A percentile compares a stretch with the other conserved stretches of the same genome.
Evolutionary conservation across 208 protist genomes (phyloP).

Genomic region (Angomonas deanei): DNA sequence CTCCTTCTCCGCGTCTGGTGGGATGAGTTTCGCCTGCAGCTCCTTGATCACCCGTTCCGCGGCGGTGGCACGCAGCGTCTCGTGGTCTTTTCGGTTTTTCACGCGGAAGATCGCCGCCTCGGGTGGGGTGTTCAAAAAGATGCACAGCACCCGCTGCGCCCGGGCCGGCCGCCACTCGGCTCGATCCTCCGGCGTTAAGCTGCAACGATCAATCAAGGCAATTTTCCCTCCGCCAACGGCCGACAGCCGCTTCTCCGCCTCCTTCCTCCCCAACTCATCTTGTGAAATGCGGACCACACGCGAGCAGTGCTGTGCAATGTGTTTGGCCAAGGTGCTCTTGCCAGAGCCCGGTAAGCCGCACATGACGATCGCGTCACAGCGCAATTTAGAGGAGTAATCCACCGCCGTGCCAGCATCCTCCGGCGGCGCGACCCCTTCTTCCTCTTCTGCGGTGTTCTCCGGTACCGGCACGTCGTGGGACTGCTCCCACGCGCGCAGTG

Average conservation of each 20-base stretch:
- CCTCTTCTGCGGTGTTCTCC: neutral
- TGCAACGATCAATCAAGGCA: slow-evolving; percentile 13
- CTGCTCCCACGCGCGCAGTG: slow-evolving; percentile 1
- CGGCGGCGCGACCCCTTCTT: neutral
- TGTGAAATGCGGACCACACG: slow-evolving; percentile 13
- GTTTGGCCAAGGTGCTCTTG: slow-evolving; percentile 15
- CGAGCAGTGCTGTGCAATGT: slow-evolving; percentile 12
- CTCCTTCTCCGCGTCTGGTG: slow-evolving; percentile 8
- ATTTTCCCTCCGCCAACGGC: neutral
- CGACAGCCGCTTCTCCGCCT: slow-evolving; percentile 8
- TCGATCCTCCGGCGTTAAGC: slow-evolving; percentile 4
- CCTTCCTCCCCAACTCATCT: slow-evolving; percentile 13
- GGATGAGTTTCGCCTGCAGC: slow-evolving; percentile 8
- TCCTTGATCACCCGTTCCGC: slow-evolving; percentile 9
- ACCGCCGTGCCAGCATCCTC: neutral
- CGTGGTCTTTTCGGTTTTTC: slow-evolving; percentile 10
- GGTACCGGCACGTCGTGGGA: neutral
- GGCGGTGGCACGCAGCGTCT: slow-evolving; percentile 7
- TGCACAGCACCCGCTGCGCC: slow-evolving; percentile 12
- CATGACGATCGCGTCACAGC: slow-evolving; percentile 11
- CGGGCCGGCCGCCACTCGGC: slow-evolving; percentile 10
- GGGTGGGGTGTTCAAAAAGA: slow-evolving; percentile 8
- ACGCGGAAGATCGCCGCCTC: slow-evolving; percentile 13
- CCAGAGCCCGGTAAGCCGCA: slow-evolving; percentile 12
- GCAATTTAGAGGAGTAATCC: neutral